Conservation (phyloP, 2,329 filamentous ascomycete genomes). For the Xylaria sp. region DNA sequence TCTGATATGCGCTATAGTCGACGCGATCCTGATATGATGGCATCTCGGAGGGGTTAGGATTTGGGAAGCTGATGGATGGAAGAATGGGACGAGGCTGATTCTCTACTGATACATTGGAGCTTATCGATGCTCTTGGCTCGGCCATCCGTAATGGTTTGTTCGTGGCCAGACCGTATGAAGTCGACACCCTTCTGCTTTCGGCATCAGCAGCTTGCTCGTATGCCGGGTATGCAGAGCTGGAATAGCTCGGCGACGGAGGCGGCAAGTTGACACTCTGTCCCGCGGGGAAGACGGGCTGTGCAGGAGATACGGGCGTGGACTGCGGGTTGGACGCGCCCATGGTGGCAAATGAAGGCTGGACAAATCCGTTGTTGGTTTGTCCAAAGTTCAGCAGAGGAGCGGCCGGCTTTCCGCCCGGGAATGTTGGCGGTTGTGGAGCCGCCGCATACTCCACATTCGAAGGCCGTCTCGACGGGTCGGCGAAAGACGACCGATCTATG, state of each 20-base stretch:
- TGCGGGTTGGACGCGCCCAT: slow-evolving; percentile 23
- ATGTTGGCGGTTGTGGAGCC: slow-evolving; percentile 27
- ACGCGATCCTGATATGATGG: slow-evolving; percentile 21
- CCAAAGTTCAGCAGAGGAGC: slow-evolving; percentile 28
- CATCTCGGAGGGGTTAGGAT: slow-evolving; percentile 22
- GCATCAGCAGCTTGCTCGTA: slow-evolving; percentile 24
- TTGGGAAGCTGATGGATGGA: slow-evolving; percentile 24
- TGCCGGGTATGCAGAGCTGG: slow-evolving; percentile 18
- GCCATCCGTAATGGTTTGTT: slow-evolving; percentile 20
- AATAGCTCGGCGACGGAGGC: slow-evolving; percentile 16
- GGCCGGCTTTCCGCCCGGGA: slow-evolving; percentile 24
- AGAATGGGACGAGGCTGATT: slow-evolving; percentile 21
- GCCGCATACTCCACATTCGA: slow-evolving; percentile 29
- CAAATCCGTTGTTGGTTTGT: slow-evolving; percentile 21
- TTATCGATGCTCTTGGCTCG: slow-evolving; percentile 22
- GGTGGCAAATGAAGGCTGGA: slow-evolving; percentile 28
- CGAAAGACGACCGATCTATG: slow-evolving; percentile 27
- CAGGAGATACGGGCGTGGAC: slow-evolving; percentile 30
- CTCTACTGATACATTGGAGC: slow-evolving; percentile 24
- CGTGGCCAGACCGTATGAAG: slow-evolving; percentile 23
- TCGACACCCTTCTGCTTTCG: slow-evolving; percentile 24
- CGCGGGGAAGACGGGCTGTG: slow-evolving; percentile 26
- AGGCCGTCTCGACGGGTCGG: slow-evolving; percentile 23
- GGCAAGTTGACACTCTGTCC: slow-evolving; percentile 10
- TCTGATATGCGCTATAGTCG: slow-evolving; percentile 19